These are phyloP conservation scores for Chrysopogon serrulatus DNA, from an alignment of 176 grass and related monocot species.

Conservation along the genomic window DNA sequence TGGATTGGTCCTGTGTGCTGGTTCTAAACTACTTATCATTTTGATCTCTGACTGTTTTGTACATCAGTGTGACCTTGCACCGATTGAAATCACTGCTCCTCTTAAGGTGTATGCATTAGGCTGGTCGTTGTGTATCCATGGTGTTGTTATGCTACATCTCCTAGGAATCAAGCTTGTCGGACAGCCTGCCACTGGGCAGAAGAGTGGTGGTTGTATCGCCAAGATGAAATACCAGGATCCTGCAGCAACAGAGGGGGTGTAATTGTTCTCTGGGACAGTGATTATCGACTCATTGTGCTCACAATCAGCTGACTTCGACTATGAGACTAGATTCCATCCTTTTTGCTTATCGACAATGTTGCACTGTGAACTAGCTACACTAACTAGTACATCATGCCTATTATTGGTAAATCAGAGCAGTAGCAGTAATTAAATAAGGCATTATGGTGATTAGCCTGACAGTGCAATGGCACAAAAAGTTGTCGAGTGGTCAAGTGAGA, in stretches of 20 bases:
- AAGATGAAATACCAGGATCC: neutral
- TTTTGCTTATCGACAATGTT: neutral
- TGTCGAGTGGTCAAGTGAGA: neutral
- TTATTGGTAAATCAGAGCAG: neutral
- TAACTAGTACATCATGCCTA: neutral
- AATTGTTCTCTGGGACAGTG: neutral
- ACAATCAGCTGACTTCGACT: neutral
- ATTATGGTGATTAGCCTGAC: no score
- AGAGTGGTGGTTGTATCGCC: neutral
- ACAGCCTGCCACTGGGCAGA: neutral
- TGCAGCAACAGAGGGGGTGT: neutral
- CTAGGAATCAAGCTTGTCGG: neutral
- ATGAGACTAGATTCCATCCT: neutral
- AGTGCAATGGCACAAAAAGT: neutral
- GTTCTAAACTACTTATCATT: neutral
- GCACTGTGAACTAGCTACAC: neutral
- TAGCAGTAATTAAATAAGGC: neutral
- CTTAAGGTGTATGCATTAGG: neutral
- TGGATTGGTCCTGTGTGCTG: neutral
- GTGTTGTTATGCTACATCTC: neutral
- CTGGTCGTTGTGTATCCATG: neutral
- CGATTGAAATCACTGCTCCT: neutral
- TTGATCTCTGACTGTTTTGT: neutral
- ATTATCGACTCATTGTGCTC: neutral
- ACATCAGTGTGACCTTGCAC: neutral